Conservation (phyloP, 345 rosid genomes). For the Passiflora organensis region DNA sequence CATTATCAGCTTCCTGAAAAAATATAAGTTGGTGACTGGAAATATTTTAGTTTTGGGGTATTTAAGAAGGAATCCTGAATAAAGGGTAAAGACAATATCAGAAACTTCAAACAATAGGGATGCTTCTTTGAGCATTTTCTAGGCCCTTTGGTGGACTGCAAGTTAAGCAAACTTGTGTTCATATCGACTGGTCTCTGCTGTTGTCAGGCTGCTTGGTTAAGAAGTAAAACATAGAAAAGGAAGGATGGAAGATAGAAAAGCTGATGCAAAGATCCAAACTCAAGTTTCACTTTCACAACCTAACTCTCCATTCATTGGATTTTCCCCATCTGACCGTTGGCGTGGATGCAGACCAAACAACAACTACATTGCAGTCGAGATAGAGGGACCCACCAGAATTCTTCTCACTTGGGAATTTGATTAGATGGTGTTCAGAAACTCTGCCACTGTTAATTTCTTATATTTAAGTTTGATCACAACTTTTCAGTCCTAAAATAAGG, state of each 20-base stretch:
- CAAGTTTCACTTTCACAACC: slow-evolving; percentile 45
- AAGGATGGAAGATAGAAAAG: slow-evolving; percentile 1
- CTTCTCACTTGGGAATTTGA: slow-evolving; percentile 3
- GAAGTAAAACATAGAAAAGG: slow-evolving; percentile 29
- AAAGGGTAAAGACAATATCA: too few relatives aligned
- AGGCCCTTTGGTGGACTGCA: slow-evolving; percentile 40
- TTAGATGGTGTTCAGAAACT: slow-evolving; percentile 6
- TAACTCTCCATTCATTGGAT: slow-evolving; percentile 38
- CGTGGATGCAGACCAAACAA: slow-evolving; percentile 38
- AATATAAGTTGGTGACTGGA: not conserved
- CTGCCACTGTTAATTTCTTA: slow-evolving; percentile 8
- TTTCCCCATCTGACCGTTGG: slow-evolving; percentile 43
- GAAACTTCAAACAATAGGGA: too few relatives aligned
- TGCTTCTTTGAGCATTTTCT: slow-evolving; percentile 15
- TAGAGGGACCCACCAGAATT: slow-evolving; percentile 18
- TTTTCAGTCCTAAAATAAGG: slow-evolving; percentile 7
- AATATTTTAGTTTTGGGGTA: too few relatives aligned
- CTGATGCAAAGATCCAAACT: slow-evolving; percentile 29
- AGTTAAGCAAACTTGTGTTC: slow-evolving; percentile 40
- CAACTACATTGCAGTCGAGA: slow-evolving; percentile 11
- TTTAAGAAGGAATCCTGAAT: too few relatives aligned
- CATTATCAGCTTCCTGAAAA: not conserved
- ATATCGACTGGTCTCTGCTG: slow-evolving; percentile 20
- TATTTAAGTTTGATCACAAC: slow-evolving; percentile 4
- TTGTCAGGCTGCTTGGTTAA: slow-evolving; percentile 31